Percentiles rank a stretch among this genome's conserved stretches.
Evolutionary conservation across 2,329 filamentous ascomycete genomes (phyloP).

Genomic region (Chaetomium sp.): DNA sequence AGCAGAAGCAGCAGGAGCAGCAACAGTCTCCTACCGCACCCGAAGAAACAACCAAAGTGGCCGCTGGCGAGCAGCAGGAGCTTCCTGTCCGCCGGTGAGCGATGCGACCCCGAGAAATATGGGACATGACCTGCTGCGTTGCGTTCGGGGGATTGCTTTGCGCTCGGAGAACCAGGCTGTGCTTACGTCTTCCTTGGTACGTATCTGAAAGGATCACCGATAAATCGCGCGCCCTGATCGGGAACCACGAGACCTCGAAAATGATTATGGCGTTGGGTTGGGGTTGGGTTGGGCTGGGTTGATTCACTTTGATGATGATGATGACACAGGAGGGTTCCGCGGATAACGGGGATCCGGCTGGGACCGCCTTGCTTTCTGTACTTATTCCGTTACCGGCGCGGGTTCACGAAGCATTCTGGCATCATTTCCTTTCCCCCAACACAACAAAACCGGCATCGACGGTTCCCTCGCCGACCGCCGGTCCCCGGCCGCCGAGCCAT

Average conservation of each 20-base stretch:
- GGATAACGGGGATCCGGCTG: constrained; percentile 1
- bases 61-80: constrained; percentile 18
- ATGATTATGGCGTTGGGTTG: constrained; percentile 27
- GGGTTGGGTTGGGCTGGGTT: constrained; percentile 14
- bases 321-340: constrained; percentile 11
- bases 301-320: constrained; percentile 11
- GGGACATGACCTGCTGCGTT: neutral
- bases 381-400: neutral
- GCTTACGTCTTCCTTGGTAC: neutral
- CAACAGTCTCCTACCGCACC: neutral
- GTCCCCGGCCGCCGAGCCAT: neutral
- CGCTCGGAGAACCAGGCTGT: neutral
- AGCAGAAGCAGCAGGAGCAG: constrained; percentile 32
- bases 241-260: constrained; percentile 29
- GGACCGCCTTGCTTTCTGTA: constrained; percentile 13
- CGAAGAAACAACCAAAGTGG: neutral
- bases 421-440: neutral
- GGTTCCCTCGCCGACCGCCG: neutral
- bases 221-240: neutral
- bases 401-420: neutral
- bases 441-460: neutral
- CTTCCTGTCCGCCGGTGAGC: constrained; percentile 27
- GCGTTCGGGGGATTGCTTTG: neutral
- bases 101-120: neutral
- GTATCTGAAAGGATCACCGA: neutral